Evolutionary conservation across 2,329 filamentous ascomycete species (phyloP).

Genomic region (Colletotrichum spaethianum): DNA sequence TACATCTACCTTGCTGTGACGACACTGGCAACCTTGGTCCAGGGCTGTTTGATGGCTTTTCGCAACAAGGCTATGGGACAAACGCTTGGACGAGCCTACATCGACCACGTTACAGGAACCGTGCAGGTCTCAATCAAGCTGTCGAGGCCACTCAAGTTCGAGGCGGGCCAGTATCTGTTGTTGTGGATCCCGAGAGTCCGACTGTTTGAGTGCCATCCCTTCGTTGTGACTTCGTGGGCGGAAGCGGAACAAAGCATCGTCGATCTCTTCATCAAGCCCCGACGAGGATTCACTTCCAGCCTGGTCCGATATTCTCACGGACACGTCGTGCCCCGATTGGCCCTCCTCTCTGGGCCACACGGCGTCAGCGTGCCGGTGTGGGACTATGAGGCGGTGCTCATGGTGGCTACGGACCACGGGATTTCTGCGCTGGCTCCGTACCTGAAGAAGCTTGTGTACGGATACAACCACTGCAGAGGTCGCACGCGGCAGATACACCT

Average conservation of each 20-base stretch:
- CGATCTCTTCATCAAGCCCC: constrained; percentile 4
- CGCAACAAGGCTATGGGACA: not conserved
- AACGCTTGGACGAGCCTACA: constrained; percentile 4
- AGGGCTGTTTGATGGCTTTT: not conserved
- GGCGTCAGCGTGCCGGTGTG: not conserved
- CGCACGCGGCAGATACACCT: not conserved
- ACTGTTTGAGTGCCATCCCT: constrained; percentile 2
- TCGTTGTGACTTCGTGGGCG: not conserved
- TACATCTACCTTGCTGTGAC: not conserved
- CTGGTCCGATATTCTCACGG: not conserved
- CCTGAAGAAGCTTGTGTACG: not conserved
- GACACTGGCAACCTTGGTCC: not conserved
- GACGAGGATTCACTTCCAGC: not conserved
- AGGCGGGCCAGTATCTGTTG: constrained; percentile 3
- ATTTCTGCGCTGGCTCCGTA: not conserved
- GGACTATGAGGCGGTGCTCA: constrained; percentile 6
- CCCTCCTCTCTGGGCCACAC: not conserved
- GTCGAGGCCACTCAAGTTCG: not conserved
- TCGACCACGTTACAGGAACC: not conserved
- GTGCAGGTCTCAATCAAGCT: not conserved
- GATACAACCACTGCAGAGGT: constrained; percentile 6
- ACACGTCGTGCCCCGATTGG: not conserved
- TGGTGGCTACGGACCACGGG: not conserved
- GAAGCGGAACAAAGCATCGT: not conserved
- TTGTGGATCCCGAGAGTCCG: constrained; percentile 3